Percentiles rank a stretch among this genome's conserved stretches.
Evolutionary conservation across 306 rosid species (phyloP).

Genomic region (Pueraria montana): DNA sequence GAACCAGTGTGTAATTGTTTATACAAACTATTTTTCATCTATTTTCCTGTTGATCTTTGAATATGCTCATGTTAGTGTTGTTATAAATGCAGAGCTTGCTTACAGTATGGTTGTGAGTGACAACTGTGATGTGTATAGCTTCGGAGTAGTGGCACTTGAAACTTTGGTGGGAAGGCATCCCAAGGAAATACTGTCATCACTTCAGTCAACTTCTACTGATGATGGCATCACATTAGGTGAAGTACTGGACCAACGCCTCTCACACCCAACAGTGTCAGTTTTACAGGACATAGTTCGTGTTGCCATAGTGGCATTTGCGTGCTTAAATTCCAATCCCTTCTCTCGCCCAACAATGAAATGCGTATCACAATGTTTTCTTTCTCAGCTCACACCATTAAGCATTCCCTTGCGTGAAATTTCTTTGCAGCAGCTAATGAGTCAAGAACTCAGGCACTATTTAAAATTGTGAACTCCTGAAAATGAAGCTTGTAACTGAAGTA

Average conservation of each 20-base stretch:
- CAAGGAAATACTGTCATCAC: too few species aligned
- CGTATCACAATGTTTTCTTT: background rate
- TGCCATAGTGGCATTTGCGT: background rate
- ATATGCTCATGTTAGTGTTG: too few species aligned
- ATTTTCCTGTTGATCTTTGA: too few species aligned
- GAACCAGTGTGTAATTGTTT: too few species aligned
- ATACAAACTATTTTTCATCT: too few species aligned
- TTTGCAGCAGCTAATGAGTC: conserved; percentile 4
- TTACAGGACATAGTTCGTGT: background rate
- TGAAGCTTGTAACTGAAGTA: too few species aligned
- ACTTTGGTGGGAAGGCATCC: too few species aligned
- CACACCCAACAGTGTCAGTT: background rate
- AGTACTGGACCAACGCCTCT: background rate
- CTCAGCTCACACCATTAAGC: background rate
- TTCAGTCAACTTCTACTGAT: too few species aligned
- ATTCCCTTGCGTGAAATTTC: background rate
- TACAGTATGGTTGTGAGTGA: conserved; percentile 18
- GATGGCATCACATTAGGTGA: too few species aligned
- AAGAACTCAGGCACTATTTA: too few species aligned
- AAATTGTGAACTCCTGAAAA: too few species aligned
- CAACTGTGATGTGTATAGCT: conserved; percentile 46
- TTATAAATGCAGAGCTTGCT: conserved; percentile 10
- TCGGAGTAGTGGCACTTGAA: conserved; percentile 34
- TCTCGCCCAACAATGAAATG: conserved; percentile 35
- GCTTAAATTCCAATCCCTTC: conserved; percentile 16